phyloP scores from a whole-genome alignment of 805 yeast genomes.

The Starmerella roubikii region DNA sequence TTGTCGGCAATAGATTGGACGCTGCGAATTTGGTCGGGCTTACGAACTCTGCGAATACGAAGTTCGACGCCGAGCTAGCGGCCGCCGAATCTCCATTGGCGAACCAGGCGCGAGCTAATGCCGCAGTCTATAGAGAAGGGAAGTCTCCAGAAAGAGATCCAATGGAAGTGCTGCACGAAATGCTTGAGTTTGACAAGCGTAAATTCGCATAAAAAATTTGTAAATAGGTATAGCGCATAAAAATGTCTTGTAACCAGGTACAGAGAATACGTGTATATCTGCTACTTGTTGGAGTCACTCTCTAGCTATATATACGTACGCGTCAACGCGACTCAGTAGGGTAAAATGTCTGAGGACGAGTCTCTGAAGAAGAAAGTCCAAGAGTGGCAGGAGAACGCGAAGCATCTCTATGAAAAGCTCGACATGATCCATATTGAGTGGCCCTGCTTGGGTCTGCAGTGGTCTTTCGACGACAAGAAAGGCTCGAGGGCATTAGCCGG shows the following conservation, averaged over 20 bases:
- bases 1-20: conserved; percentile 5
- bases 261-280: too few species aligned
- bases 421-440: conserved; percentile 14
- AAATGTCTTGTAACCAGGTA: too few species aligned
- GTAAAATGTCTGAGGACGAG: too few species aligned
- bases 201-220: too few species aligned
- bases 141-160: conserved; percentile 2
- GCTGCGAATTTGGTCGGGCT: conserved; percentile 4
- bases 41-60: neutral
- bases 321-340: too few species aligned
- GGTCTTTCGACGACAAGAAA: conserved; percentile 8
- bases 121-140: conserved; percentile 10
- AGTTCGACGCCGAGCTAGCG: conserved; percentile 10
- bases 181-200: conserved; percentile 17
- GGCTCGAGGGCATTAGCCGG: conserved; percentile 13
- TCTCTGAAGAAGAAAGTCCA: too few species aligned
- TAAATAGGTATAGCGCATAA: too few species aligned
- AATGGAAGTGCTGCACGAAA: conserved; percentile 4
- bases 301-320: too few species aligned
- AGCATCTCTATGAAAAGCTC: conserved; percentile 16
- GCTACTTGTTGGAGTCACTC: too few species aligned
- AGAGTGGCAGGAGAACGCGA: conserved; percentile 18
- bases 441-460: conserved; percentile 15
- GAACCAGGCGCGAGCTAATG: conserved; percentile 12
- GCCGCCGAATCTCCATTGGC: conserved; percentile 7